A percentile compares a stretch with the other conserved stretches of the same genome.
Conservation (phyloP, 2,329 filamentous ascomycete genomes). For the Emmonsiellopsis sp. region DNA sequence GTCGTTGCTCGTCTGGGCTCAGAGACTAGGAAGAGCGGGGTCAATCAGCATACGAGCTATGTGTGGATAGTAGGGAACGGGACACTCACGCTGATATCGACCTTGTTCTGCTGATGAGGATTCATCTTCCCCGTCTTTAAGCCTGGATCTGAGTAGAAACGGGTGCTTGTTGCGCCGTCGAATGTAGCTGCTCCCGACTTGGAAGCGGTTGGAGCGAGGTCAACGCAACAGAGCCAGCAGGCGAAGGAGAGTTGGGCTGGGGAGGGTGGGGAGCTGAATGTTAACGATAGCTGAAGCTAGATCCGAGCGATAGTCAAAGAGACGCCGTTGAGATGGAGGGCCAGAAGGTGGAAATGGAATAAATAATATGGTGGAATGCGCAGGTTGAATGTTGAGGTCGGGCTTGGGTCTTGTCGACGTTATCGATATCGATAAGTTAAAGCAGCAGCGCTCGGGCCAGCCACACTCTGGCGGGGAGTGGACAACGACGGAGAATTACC, state of each 20-base stretch:
- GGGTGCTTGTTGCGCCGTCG: background rate
- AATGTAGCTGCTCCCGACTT: slow-evolving; percentile 4
- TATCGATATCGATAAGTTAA: background rate
- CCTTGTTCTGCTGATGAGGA: slow-evolving; percentile 96
- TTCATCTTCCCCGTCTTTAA: slow-evolving; percentile 56
- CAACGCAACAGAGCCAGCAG: no score
- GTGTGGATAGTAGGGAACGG: no score
- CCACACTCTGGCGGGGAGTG: background rate
- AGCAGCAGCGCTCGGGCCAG: background rate
- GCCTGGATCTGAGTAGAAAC: background rate
- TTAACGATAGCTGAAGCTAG: no score
- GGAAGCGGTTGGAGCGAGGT: background rate
- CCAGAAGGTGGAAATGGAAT: no score
- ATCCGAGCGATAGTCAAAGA: no score
- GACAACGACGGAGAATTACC: no score
- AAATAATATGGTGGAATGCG: no score
- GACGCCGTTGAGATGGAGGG: no score
- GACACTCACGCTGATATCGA: slow-evolving; percentile 78
- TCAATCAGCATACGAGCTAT: slow-evolving; percentile 6
- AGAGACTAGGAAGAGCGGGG: slow-evolving; percentile 53
- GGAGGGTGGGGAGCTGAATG: no score
- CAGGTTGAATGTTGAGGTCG: no score
- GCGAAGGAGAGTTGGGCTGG: no score
- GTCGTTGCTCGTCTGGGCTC: slow-evolving; percentile 86
- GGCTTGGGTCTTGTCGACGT: background rate